phyloP scores from a whole-genome alignment of 371 early-diverging fungal species.

The Mucor ambiguus region DNA sequence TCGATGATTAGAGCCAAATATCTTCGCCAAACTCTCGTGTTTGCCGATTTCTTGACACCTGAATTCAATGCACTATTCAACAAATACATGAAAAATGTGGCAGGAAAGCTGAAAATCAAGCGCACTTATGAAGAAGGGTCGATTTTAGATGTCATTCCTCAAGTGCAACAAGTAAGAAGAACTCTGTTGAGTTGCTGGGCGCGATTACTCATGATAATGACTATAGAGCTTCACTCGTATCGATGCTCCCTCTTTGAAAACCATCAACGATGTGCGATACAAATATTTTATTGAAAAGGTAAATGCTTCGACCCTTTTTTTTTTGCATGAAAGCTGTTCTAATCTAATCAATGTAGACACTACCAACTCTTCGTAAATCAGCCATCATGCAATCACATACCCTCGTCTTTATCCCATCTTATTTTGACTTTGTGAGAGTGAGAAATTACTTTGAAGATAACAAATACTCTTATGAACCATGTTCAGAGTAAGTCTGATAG shows the following conservation, averaged over 20 bases:
- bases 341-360: constrained; percentile 32
- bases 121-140: constrained; percentile 63
- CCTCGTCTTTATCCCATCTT: constrained; percentile 91
- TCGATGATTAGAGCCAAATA: constrained; percentile 64
- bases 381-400: constrained; percentile 71
- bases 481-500: constrained; percentile 70
- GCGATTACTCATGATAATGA: constrained; percentile 5
- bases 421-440: constrained; percentile 95
- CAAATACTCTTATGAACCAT: constrained; percentile 70
- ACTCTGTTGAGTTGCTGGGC: neutral
- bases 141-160: constrained; percentile 76
- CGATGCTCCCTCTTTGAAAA: constrained; percentile 56
- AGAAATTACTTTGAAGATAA: constrained; percentile 85
- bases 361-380: constrained; percentile 62
- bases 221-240: constrained; percentile 70
- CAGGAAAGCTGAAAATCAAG: constrained; percentile 77
- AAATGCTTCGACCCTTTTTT: constrained; percentile 1
- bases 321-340: neutral
- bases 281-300: constrained; percentile 83
- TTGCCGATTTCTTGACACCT: constrained; percentile 82
- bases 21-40: constrained; percentile 85
- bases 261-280: constrained; percentile 84
- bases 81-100: constrained; percentile 73
- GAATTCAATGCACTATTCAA: constrained; percentile 88
- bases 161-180: constrained; percentile 70